phyloP scores from a whole-genome alignment of 2,329 filamentous ascomycete genomes.

The Sphaerostilbella broomeana region DNA sequence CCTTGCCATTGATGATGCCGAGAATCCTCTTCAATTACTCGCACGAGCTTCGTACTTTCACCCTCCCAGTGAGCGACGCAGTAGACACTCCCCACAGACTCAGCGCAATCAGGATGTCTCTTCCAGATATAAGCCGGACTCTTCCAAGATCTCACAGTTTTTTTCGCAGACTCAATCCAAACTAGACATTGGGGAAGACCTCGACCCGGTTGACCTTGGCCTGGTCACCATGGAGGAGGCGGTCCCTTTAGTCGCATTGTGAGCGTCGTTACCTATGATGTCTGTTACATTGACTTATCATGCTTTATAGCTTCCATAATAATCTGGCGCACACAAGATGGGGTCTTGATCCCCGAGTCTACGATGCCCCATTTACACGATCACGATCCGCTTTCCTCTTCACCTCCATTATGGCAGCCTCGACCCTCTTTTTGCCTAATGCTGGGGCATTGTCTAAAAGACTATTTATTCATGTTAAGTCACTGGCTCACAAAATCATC shows the following conservation, averaged over 20 bases:
- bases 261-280: conserved; percentile 23
- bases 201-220: conserved; percentile 64
- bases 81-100: conserved; percentile 22
- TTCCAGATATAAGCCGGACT: conserved; percentile 21
- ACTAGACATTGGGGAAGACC: conserved; percentile 55
- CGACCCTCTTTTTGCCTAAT: conserved; percentile 59
- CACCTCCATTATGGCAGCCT: conserved; percentile 63
- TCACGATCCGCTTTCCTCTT: conserved; percentile 63
- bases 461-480: conserved; percentile 57
- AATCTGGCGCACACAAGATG: conserved; percentile 67
- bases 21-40: conserved; percentile 67
- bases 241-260: conserved; percentile 58
- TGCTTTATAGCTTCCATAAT: conserved; percentile 52
- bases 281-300: neutral
- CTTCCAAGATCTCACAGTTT: conserved; percentile 49
- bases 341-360: conserved; percentile 63
- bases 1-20: conserved; percentile 62
- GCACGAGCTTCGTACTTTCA: conserved; percentile 65
- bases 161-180: conserved; percentile 59
- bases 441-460: conserved; percentile 58
- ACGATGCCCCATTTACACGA: conserved; percentile 59
- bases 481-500: conserved; percentile 56
- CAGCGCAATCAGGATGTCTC: conserved; percentile 10
- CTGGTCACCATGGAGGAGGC: conserved; percentile 61
- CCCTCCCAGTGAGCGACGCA: conserved; percentile 37